Evolutionary conservation across 176 grass and related monocot species (phyloP), one percentile per base, ranked within the genome.

Genomic region (Tillandsia leiboldiana): DNA sequence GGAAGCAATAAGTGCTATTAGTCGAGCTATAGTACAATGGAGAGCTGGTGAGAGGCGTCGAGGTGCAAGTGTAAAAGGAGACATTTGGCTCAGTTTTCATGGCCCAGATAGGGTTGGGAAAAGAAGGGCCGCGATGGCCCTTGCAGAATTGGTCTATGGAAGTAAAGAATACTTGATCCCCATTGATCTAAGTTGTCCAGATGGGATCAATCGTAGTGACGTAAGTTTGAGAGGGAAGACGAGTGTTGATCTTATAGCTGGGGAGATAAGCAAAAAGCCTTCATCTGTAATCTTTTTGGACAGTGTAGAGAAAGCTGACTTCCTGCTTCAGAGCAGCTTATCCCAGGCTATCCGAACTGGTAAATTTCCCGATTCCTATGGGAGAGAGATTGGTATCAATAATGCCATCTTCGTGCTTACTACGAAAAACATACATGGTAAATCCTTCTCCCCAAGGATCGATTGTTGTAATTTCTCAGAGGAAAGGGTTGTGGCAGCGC

Each of bases 51-150:
- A 83, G 73, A 83, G 67, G 54, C 48, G 26, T 49, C 82, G 73
- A 20, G 86, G 82, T 54, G 71, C 72, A 74, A 80, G n/a, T 64
- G 81, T 49, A 69, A 88, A 74, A 83, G 85, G 86, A 51, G 87
- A 81, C 71, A 87, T 99, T 64, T 93, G 94, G 94, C 82, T 99
- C 42, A 81, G 75, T 72, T 93, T 99, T 78, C 72, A 84, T 75
- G 94, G 94, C 58, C 64, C 82, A 3, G 94, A 99, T 71, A 75
- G 69, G 73, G 28, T 78, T 51, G 94, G 77, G 22, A 91, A 99
- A 76, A 72, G 51, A 70, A 99, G 69, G 75, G 78, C 77, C 50
- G 84, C 80, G 42, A 59, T 53, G 59, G 87, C 87, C 54, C 84
- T 99, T 57, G 82, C 94, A 64, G 94, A 99, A 82, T 51, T 90